A percentile compares a stretch with the other conserved stretches of the same genome.
phyloP scores from a whole-genome alignment of 306 rosid genomes.

The Vicia faba region DNA sequence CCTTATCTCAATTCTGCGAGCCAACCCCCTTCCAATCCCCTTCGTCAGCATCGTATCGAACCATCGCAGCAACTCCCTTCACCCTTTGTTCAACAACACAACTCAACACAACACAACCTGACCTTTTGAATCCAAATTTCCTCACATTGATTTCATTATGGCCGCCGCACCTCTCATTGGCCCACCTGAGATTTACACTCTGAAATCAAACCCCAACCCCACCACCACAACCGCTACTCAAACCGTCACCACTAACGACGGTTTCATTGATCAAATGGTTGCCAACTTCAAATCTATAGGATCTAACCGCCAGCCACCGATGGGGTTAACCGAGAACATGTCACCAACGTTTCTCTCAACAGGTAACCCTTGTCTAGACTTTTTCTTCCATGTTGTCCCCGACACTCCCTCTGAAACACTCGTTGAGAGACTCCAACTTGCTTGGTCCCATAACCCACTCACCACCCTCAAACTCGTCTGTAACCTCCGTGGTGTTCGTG shows the following conservation, averaged over 20 bases:
- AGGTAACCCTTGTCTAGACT: too few relatives aligned
- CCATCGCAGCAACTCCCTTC: too few relatives aligned
- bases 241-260: constrained; percentile 1
- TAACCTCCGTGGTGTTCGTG: constrained; percentile 67
- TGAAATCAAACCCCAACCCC: neutral
- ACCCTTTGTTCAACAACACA: too few relatives aligned
- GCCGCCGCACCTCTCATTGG: neutral
- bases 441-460: too few relatives aligned
- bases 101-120: too few relatives aligned
- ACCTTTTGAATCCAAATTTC: neutral
- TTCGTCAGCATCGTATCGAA: too few relatives aligned
- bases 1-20: too few relatives aligned
- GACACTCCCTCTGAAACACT: too few relatives aligned
- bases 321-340: constrained; percentile 43
- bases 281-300: constrained; percentile 43
- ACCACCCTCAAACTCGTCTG: too few relatives aligned
- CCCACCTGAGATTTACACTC: neutral
- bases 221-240: neutral
- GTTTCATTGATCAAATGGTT: constrained; percentile 47
- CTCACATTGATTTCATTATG: neutral
- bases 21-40: too few relatives aligned
- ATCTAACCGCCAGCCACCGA: neutral
- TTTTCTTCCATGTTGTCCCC: too few relatives aligned
- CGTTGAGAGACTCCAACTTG: too few relatives aligned
- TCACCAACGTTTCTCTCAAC: constrained; percentile 56